These are phyloP conservation scores for Blastobotrys americana DNA, from an alignment of 805 yeast genomes.

Conservation along the genomic window DNA sequence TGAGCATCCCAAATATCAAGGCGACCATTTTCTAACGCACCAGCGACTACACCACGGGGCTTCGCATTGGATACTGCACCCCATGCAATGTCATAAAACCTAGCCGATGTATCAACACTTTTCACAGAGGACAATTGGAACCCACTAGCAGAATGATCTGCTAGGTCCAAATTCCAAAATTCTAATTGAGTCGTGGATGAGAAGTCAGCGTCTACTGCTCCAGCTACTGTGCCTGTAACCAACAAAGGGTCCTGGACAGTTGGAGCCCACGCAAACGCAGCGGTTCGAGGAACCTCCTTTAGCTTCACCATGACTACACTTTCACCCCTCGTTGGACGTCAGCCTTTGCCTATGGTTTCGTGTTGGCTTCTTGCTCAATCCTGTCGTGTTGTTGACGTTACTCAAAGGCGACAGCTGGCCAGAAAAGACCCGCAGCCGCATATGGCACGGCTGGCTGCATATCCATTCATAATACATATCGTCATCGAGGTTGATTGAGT, in stretches of 20 bases:
- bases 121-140: conserved; percentile 35
- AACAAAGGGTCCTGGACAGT: conserved; percentile 58
- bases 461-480: no score
- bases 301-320: conserved; percentile 59
- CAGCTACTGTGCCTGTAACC: conserved; percentile 93
- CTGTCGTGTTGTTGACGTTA: no score
- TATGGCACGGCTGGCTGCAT: no score
- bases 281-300: conserved; percentile 74
- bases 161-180: conserved; percentile 56
- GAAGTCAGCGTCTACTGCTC: conserved; percentile 86
- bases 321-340: no score
- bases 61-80: conserved; percentile 47
- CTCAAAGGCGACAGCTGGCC: no score
- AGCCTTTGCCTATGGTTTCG: no score
- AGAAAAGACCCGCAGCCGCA: no score
- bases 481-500: neutral
- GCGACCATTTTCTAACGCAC: conserved; percentile 79
- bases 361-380: no score
- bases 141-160: conserved; percentile 28
- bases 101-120: conserved; percentile 42
- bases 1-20: conserved; percentile 71
- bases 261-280: conserved; percentile 95
- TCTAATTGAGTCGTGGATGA: conserved; percentile 72
- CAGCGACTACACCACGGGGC: conserved; percentile 60
- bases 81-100: conserved; percentile 81